Conservation (phyloP, 257 asterid species). For the Galeopsis tetrahit region DNA sequence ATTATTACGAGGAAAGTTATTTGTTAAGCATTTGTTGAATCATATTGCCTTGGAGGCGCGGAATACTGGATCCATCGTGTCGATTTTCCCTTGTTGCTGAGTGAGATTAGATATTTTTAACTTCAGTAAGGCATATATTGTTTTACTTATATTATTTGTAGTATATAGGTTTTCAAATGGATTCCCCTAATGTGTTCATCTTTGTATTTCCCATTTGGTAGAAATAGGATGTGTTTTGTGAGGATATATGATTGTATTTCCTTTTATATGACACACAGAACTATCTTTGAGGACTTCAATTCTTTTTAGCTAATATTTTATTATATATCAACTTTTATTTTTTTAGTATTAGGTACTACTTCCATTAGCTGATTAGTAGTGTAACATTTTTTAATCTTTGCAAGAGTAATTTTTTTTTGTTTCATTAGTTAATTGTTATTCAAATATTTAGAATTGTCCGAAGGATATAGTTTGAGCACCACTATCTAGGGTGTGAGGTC, state of each 20-base stretch:
- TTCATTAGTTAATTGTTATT: background rate
- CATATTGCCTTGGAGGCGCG: conserved; percentile 42
- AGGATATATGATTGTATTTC: background rate
- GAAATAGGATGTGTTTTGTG: conserved; percentile 16
- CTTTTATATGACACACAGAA: background rate
- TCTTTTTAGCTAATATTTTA: background rate
- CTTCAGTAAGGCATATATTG: conserved; percentile 20
- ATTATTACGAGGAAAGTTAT: conserved; percentile 39
- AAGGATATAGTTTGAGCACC: too few species aligned
- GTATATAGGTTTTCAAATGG: conserved; percentile 29
- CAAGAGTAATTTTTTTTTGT: background rate
- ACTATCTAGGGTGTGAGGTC: too few species aligned
- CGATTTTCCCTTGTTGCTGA: conserved; percentile 24
- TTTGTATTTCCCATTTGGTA: conserved; percentile 2
- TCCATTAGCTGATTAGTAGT: too few species aligned
- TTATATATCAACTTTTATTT: too few species aligned
- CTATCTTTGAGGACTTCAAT: background rate
- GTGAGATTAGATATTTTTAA: conserved; percentile 25
- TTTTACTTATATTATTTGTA: conserved; percentile 36
- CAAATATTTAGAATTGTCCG: too few species aligned
- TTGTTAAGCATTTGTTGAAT: conserved; percentile 37
- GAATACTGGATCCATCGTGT: conserved; percentile 28
- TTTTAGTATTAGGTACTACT: too few species aligned
- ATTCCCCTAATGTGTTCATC: background rate
- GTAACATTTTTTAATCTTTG: background rate